A percentile compares a stretch with the other conserved stretches of the same genome.
Evolutionary conservation across 2,329 filamentous ascomycete genomes (phyloP).

Genomic region (Cladophialophora psammophila): DNA sequence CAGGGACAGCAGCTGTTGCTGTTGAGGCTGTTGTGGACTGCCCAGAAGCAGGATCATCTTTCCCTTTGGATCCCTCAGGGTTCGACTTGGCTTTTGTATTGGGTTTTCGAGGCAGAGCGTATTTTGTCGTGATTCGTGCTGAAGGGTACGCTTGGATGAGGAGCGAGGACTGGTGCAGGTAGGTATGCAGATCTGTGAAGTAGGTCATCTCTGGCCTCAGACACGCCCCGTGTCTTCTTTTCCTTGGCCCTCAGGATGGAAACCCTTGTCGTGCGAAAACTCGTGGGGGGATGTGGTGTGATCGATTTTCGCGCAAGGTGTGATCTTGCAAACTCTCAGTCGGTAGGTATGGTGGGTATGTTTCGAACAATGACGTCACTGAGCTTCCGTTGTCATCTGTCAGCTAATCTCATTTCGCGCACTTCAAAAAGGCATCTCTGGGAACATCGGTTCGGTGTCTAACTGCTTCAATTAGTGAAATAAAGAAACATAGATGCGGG

Average conservation of each 20-base stretch:
- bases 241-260: not conserved
- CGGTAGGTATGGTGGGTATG: not conserved
- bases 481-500: conserved; percentile 3
- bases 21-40: conserved; percentile 44
- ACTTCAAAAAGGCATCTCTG: not conserved
- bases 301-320: not conserved
- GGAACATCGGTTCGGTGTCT: not conserved
- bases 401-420: not conserved
- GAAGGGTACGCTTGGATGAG: conserved; percentile 85
- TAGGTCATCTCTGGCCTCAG: conserved; percentile 69
- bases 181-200: conserved; percentile 83
- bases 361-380: not conserved
- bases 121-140: conserved; percentile 89
- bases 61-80: conserved; percentile 19
- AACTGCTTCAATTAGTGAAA: not conserved
- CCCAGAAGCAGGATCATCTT: conserved; percentile 30
- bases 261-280: not conserved
- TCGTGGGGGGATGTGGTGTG: not conserved
- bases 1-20: conserved; percentile 32
- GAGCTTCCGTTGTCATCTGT: not conserved
- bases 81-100: conserved; percentile 45
- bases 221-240: not conserved
- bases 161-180: conserved; percentile 85
- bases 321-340: not conserved
- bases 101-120: conserved; percentile 59